These are phyloP conservation scores for Symbiodinium pilosum DNA, from an alignment of 73 alveolate species.

Conservation along the genomic window DNA sequence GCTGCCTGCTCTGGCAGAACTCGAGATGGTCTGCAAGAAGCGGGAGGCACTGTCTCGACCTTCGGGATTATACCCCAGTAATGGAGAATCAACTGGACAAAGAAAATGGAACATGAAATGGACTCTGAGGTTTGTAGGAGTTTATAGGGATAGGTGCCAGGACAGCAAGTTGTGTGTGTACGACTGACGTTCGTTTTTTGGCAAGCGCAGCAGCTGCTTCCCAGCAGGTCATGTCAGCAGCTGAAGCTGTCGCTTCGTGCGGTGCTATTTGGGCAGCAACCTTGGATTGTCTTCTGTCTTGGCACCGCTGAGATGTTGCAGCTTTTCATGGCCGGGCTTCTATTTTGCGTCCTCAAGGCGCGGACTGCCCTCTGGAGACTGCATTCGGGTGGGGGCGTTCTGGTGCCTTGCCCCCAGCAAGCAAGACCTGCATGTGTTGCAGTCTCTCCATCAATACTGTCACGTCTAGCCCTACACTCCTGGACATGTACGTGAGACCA, in stretches of 20 bases:
- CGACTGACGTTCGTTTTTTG: too few species aligned
- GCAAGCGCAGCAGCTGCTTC: background rate
- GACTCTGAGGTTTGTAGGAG: too few species aligned
- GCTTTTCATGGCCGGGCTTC: background rate
- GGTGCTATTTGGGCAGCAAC: constrained; percentile 36
- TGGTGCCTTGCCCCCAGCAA: background rate
- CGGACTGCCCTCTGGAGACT: constrained; percentile 72
- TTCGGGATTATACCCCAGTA: background rate
- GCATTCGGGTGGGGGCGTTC: constrained; percentile 84
- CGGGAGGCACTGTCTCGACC: background rate
- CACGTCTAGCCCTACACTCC: too few species aligned
- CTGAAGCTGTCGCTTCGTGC: constrained; percentile 43
- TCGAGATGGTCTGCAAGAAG: constrained; percentile 28
- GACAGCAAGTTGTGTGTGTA: too few species aligned
- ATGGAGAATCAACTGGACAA: too few species aligned
- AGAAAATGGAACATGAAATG: too few species aligned
- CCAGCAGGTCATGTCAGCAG: constrained; percentile 36
- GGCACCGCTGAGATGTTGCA: background rate
- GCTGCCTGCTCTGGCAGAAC: constrained; percentile 49
- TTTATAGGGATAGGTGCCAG: too few species aligned
- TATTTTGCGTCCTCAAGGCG: constrained; percentile 1
- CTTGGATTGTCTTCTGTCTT: background rate
- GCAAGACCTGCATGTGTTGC: too few species aligned
- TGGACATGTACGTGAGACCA: background rate
- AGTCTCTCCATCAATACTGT: background rate